Evolutionary conservation across 2,329 filamentous ascomycete species (phyloP).

Genomic region (Coniochaeta hoffmannii): DNA sequence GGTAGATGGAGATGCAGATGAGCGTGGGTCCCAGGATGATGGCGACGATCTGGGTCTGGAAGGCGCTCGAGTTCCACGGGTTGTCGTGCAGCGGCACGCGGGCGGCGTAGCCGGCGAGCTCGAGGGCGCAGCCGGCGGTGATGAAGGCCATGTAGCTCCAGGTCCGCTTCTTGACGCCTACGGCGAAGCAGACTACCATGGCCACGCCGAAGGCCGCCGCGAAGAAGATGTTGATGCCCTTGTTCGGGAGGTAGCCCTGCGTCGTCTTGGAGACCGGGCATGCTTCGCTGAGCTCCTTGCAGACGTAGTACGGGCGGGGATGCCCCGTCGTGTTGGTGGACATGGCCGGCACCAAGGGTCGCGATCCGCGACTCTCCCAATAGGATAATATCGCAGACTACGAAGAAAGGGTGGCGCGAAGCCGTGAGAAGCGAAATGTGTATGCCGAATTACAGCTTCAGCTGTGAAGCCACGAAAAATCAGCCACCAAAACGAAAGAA

Average conservation of each 20-base stretch:
- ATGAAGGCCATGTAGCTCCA: conserved; percentile 47
- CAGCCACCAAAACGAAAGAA: too few relatives aligned
- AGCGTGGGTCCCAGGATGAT: conserved; percentile 54
- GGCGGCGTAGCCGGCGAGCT: conserved; percentile 47
- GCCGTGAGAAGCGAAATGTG: too few relatives aligned
- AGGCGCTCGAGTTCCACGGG: conserved; percentile 46
- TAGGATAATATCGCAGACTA: too few relatives aligned
- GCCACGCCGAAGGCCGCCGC: conserved; percentile 39
- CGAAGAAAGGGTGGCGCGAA: too few relatives aligned
- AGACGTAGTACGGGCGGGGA: conserved; percentile 15
- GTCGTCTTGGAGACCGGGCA: conserved; percentile 48
- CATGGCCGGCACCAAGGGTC: not conserved
- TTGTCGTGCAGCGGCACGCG: conserved; percentile 43
- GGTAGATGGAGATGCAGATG: conserved; percentile 55
- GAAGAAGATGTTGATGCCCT: conserved; percentile 49
- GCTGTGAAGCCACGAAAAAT: too few relatives aligned
- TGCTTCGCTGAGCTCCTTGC: conserved; percentile 28
- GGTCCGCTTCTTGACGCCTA: conserved; percentile 43
- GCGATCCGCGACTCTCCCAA: not conserved
- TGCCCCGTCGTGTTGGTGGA: not conserved
- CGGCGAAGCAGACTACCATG: conserved; percentile 29
- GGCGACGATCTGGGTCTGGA: conserved; percentile 51
- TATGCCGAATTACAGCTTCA: too few relatives aligned
- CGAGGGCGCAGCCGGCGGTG: conserved; percentile 40
- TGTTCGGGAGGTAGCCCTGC: conserved; percentile 48